A percentile compares a stretch with the other conserved stretches of the same genome.
Conservation (phyloP, 2,329 filamentous ascomycete species). For the Penicillium brevicompactum region DNA sequence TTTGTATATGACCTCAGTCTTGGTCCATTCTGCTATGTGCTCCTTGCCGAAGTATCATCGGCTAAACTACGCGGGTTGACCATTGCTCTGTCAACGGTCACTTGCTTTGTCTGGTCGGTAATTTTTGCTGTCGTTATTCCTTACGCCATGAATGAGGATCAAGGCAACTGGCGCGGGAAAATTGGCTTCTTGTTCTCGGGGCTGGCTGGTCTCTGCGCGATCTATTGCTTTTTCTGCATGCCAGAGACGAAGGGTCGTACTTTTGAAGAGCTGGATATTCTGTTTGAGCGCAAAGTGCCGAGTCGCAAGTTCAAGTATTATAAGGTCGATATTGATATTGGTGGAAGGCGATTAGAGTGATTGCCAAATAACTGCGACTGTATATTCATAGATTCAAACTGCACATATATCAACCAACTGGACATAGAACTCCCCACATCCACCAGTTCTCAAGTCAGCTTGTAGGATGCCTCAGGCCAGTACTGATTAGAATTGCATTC, state of each 20-base stretch:
- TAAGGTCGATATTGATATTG: background rate
- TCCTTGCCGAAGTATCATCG: conserved; percentile 56
- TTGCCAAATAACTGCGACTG: conserved; percentile 24
- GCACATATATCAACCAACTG: background rate
- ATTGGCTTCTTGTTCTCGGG: conserved; percentile 36
- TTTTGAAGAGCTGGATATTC: conserved; percentile 34
- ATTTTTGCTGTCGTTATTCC: conserved; percentile 36
- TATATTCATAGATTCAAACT: background rate
- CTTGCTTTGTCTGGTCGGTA: conserved; percentile 30
- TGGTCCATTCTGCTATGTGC: conserved; percentile 56
- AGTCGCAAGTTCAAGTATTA: conserved; percentile 23
- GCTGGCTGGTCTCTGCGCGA: conserved; percentile 20
- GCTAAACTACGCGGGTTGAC: conserved; percentile 57
- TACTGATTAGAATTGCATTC: too few relatives aligned
- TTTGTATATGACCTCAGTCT: conserved; percentile 58
- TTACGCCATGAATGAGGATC: conserved; percentile 36
- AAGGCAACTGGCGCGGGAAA: conserved; percentile 34
- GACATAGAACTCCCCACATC: too few relatives aligned
- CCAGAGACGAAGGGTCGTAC: conserved; percentile 35
- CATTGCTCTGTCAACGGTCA: conserved; percentile 36
- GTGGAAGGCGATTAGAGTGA: background rate
- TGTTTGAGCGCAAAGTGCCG: conserved; percentile 29
- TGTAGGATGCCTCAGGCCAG: too few relatives aligned
- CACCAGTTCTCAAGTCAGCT: too few relatives aligned
- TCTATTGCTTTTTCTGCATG: conserved; percentile 36